phyloP scores from a whole-genome alignment of 2,329 filamentous ascomycete species.

The Phaeophleospora eucalypticola region DNA sequence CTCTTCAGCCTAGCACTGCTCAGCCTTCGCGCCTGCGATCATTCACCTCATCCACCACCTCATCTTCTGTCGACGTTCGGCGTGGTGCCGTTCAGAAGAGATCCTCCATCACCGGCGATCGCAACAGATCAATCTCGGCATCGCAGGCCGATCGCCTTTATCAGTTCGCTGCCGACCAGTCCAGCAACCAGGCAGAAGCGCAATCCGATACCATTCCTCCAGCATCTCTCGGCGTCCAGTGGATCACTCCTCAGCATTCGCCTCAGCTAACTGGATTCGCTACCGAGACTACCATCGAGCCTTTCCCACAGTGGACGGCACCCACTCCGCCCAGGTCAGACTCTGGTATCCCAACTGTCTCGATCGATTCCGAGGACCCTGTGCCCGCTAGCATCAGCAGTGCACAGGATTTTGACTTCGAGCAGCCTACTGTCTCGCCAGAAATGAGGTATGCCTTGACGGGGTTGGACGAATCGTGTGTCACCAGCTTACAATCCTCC shows the following conservation, averaged over 20 bases:
- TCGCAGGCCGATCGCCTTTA: conserved; percentile 30
- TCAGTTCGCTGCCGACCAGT: conserved; percentile 25
- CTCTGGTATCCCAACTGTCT: conserved; percentile 30
- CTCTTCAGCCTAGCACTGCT: conserved; percentile 23
- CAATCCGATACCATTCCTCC: conserved; percentile 6
- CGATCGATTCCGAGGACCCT: conserved; percentile 28
- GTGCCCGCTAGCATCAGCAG: conserved; percentile 20
- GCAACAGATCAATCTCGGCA: conserved; percentile 27
- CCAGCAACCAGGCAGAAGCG: background rate
- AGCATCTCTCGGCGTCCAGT: conserved; percentile 19
- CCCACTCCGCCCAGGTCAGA: conserved; percentile 34
- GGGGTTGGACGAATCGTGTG: background rate
- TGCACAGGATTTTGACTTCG: conserved; percentile 25
- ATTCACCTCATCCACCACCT: conserved; percentile 24
- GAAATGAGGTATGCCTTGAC: conserved; percentile 33
- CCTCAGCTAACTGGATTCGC: conserved; percentile 28
- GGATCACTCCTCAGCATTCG: conserved; percentile 32
- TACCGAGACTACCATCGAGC: conserved; percentile 23
- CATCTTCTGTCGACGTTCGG: conserved; percentile 19
- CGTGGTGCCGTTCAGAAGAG: conserved; percentile 30
- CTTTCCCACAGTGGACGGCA: conserved; percentile 30
- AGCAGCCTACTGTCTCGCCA: conserved; percentile 25
- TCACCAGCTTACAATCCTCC: conserved; percentile 16
- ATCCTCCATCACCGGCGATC: conserved; percentile 19
- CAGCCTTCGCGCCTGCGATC: conserved; percentile 22